Evolutionary conservation across 768 basidiomycete genomes (phyloP).

Genomic region (Boletus rubropictus): DNA sequence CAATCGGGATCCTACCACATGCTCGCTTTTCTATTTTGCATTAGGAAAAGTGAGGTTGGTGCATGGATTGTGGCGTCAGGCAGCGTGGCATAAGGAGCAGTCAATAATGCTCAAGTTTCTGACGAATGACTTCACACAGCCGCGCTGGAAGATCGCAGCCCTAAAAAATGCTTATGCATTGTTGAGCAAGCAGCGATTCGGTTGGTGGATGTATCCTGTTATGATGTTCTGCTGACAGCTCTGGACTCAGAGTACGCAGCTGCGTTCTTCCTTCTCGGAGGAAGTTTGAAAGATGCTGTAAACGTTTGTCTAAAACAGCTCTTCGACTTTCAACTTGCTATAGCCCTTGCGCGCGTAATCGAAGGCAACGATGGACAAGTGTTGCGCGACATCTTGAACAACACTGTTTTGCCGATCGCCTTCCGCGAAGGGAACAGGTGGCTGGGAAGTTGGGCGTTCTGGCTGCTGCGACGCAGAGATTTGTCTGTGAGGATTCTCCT

Average conservation of each 20-base stretch:
- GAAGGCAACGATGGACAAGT: conserved; percentile 83
- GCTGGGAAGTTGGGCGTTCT: conserved; percentile 95
- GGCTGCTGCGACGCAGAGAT: conserved; percentile 85
- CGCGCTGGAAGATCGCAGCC: conserved; percentile 88
- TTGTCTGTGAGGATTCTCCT: conserved; percentile 85
- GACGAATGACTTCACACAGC: conserved; percentile 77
- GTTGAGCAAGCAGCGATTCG: conserved; percentile 85
- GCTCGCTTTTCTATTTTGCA: conserved; percentile 92
- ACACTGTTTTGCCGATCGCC: conserved; percentile 75
- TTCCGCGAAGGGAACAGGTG: conserved; percentile 87
- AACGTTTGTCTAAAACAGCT: conserved; percentile 86
- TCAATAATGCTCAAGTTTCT: conserved; percentile 86
- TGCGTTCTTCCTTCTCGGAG: conserved; percentile 93
- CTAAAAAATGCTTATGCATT: conserved; percentile 95
- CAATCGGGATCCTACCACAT: conserved; percentile 79
- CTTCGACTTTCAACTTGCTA: conserved; percentile 83
- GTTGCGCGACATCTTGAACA: conserved; percentile 61
- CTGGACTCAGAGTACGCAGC: conserved; percentile 84
- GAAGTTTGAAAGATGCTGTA: conserved; percentile 83
- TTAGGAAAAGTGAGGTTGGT: conserved; percentile 89
- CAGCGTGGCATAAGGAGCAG: conserved; percentile 90
- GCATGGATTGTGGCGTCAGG: conserved; percentile 93
- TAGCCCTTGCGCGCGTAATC: conserved; percentile 78
- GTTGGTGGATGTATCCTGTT: conserved; percentile 40
- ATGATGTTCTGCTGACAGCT: conserved; percentile 2